Evolutionary conservation across 805 yeast genomes (phyloP).

Genomic region (Zygotorulaspora danielsina): DNA sequence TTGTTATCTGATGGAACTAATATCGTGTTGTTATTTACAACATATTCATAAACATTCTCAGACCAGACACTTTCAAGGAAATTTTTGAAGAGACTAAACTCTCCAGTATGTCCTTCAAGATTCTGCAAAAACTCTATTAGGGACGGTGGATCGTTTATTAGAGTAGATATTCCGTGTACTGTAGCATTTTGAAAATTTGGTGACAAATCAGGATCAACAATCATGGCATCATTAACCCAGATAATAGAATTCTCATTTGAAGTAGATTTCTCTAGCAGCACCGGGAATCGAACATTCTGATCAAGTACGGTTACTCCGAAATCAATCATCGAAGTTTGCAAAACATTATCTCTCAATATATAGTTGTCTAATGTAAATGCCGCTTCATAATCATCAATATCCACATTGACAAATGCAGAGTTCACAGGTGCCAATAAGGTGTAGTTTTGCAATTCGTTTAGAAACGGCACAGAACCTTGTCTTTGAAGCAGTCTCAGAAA

Average conservation of each 20-base stretch:
- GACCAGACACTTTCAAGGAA: slow-evolving; percentile 7
- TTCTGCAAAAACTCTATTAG: slow-evolving; percentile 37
- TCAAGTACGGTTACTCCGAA: slow-evolving; percentile 18
- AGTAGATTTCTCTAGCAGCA: slow-evolving; percentile 11
- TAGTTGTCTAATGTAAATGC: slow-evolving; percentile 27
- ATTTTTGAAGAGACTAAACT: slow-evolving; percentile 8
- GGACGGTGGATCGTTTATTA: slow-evolving; percentile 38
- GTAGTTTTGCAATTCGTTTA: slow-evolving; percentile 57
- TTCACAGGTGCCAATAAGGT: slow-evolving; percentile 81
- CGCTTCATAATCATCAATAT: slow-evolving; percentile 2
- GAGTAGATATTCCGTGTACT: slow-evolving; percentile 57
- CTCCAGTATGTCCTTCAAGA: slow-evolving; percentile 6
- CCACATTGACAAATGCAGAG: slow-evolving; percentile 53
- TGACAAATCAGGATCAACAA: slow-evolving; percentile 52
- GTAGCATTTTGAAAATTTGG: slow-evolving; percentile 63
- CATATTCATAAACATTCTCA: slow-evolving; percentile 4
- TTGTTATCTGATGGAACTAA: slow-evolving; percentile 45
- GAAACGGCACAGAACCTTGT: slow-evolving; percentile 54
- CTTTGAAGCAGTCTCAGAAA: slow-evolving; percentile 59
- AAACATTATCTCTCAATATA: slow-evolving; percentile 36
- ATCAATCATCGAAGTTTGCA: slow-evolving; percentile 26
- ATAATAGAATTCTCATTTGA: slow-evolving; percentile 30
- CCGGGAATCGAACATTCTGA: slow-evolving; percentile 20
- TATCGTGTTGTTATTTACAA: slow-evolving; percentile 39
- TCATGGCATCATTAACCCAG: slow-evolving; percentile 26